These are phyloP conservation scores for Epichloe typhina DNA, from an alignment of 2,329 filamentous ascomycete genomes.

Conservation along the genomic window DNA sequence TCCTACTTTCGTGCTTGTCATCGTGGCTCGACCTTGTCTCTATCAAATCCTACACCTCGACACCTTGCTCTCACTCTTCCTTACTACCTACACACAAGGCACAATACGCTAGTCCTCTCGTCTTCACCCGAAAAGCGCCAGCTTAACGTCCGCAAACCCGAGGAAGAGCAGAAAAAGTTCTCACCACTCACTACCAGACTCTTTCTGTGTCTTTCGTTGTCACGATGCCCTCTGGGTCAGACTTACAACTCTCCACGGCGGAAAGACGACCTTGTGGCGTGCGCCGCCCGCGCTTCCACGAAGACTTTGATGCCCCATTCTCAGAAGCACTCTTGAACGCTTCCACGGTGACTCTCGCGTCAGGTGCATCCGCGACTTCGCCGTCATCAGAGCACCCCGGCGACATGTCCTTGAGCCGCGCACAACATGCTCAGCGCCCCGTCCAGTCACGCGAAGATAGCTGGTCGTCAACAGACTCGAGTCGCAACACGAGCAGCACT, in stretches of 20 bases:
- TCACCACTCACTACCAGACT: neutral
- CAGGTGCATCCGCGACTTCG: slow-evolving; percentile 7
- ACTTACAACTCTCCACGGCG: slow-evolving; percentile 6
- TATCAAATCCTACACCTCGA: neutral
- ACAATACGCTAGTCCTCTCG: too few species aligned
- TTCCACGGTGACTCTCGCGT: slow-evolving; percentile 16
- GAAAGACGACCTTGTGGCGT: slow-evolving; percentile 5
- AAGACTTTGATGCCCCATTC: slow-evolving; percentile 27
- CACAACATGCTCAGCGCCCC: neutral
- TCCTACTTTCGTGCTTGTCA: neutral
- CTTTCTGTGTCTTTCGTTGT: neutral
- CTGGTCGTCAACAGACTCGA: slow-evolving; percentile 16
- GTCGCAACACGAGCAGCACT: slow-evolving; percentile 12
- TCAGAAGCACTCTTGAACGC: slow-evolving; percentile 21
- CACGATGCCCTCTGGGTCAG: slow-evolving; percentile 17
- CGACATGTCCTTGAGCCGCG: neutral
- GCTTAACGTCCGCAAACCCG: too few species aligned
- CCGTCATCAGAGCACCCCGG: slow-evolving; percentile 2
- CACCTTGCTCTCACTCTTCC: neutral
- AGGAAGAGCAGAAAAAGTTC: neutral
- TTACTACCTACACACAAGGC: too few species aligned
- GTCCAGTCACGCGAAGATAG: slow-evolving; percentile 11
- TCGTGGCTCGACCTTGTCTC: neutral
- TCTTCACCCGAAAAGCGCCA: too few species aligned
- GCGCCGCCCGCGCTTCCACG: slow-evolving; percentile 22